Base-by-base conservation (phyloP, 2,329 filamentous ascomycete genomes). In the Verticillium isaacii region DNA sequence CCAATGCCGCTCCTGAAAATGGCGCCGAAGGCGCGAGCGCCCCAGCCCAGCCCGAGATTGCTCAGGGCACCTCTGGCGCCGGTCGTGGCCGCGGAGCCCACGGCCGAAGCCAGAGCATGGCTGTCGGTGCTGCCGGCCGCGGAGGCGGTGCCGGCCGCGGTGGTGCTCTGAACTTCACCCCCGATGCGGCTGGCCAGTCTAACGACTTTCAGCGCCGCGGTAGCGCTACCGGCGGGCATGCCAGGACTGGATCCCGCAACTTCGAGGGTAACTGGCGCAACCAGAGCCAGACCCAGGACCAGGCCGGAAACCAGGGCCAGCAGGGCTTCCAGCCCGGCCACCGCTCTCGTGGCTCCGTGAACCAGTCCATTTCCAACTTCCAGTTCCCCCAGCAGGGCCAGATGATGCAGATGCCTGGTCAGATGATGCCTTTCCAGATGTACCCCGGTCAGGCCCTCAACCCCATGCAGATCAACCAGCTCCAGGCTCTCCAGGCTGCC, bases 211-310 rank as follows among this genome's bases (percentile, higher is more conserved):
- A 87, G 68, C 89, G 91, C 64, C 90, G 92, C 68, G 63, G 64
- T 29, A 65, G 60, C 63, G 57, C 61, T 37, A 62, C 57, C 55
- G 88, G 89, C 68, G 89, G 92, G 61, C 95, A 99, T 74, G 89
- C 86, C 66, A 87, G 95, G 65, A 89, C 89, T 36, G 86, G 86
- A 12, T 99, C 95, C 29, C 88, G 95, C 66, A 99, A 98, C 78
- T 98, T 98, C 72, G 95, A 99, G 68, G 89, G 93, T 70, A 99
- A 99, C 78, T 99, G 95, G 95, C 91, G 95, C 70, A 96, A 93
- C 71, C 93, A 91, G 68, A 71, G 71, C 67, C 82, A 84, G 66
- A 82, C 83, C 70, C 89, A 92, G 76, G 89, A 89, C 60, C 78
- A 80, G 69, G 59, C 73, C 52, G 73, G 70, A 60, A 32, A n/a